Conservation (phyloP, 305 asterid genomes). For the Rubia tinctorum region DNA sequence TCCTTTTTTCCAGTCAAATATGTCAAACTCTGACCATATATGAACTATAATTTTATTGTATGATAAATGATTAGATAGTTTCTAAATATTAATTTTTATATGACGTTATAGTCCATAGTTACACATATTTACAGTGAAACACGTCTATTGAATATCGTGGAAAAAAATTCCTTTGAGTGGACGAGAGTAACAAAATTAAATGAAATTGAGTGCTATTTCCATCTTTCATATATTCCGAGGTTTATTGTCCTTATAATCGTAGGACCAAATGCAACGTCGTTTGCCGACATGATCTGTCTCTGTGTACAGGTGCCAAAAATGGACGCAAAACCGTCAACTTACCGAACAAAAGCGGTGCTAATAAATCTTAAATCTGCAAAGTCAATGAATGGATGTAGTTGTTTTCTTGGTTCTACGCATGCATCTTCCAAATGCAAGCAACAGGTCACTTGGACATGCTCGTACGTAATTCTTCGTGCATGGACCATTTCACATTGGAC, state of each 20-base stretch:
- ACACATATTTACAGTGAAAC: too few species aligned
- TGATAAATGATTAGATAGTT: too few species aligned
- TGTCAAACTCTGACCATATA: too few species aligned
- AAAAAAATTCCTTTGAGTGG: too few species aligned
- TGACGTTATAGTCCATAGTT: too few species aligned
- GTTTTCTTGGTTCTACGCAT: not conserved
- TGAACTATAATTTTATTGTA: too few species aligned
- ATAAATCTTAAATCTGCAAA: not conserved
- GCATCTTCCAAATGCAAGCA: not conserved
- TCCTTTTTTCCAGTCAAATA: too few species aligned
- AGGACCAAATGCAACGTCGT: not conserved
- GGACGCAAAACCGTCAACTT: not conserved
- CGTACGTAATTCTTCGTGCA: not conserved
- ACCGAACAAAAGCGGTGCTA: not conserved
- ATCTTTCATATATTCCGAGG: constrained; percentile 5
- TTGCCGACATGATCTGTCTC: not conserved
- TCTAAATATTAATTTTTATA: too few species aligned
- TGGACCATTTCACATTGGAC: constrained; percentile 2
- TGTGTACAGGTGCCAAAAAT: not conserved
- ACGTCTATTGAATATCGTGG: too few species aligned
- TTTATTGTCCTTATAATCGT: not conserved
- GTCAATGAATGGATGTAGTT: not conserved
- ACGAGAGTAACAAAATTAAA: not conserved
- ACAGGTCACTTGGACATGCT: not conserved
- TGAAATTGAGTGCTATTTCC: not conserved